phyloP scores from a whole-genome alignment of 352 stramenopile species.

The Phytophthora melonis region DNA sequence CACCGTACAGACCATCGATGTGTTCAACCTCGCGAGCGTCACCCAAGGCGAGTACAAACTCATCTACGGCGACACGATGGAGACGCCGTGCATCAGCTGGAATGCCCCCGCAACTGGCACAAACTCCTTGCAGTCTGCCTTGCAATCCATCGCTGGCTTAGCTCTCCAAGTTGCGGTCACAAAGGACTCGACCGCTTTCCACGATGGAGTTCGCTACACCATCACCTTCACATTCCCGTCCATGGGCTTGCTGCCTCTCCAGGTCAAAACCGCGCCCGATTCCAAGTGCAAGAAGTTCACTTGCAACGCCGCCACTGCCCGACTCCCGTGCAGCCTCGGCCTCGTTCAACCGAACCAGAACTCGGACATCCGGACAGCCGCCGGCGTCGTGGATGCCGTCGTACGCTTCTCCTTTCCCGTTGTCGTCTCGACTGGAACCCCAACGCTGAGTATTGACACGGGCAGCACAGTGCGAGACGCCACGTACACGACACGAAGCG shows the following conservation, averaged over 20 bases:
- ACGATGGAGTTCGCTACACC: conserved; percentile 57
- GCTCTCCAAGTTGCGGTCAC: conserved; percentile 49
- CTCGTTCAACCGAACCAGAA: conserved; percentile 62
- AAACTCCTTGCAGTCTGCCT: conserved; percentile 44
- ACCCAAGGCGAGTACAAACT: conserved; percentile 65
- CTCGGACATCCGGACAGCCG: conserved; percentile 42
- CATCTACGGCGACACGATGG: conserved; percentile 45
- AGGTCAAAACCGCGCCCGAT: conserved; percentile 27
- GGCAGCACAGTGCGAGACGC: conserved; percentile 42
- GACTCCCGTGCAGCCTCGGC: conserved; percentile 42
- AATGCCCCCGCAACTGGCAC: conserved; percentile 47
- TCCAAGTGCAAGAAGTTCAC: conserved; percentile 44
- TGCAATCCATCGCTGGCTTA: conserved; percentile 56
- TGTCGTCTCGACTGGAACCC: conserved; percentile 39
- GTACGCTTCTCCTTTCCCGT: conserved; percentile 67
- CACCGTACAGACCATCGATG: conserved; percentile 61
- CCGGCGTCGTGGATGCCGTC: conserved; percentile 56
- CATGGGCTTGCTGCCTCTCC: conserved; percentile 53
- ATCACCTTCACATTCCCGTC: conserved; percentile 67
- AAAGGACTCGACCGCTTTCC: conserved; percentile 51
- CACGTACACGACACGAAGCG: conserved; percentile 53
- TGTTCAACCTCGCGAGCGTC: conserved; percentile 62
- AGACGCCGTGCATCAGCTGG: conserved; percentile 66
- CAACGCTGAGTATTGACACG: conserved; percentile 55
- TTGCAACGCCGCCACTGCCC: conserved; percentile 31